Evolutionary conservation across 2,329 filamentous ascomycete genomes (phyloP).

Genomic region (Xylariaceae sp.): DNA sequence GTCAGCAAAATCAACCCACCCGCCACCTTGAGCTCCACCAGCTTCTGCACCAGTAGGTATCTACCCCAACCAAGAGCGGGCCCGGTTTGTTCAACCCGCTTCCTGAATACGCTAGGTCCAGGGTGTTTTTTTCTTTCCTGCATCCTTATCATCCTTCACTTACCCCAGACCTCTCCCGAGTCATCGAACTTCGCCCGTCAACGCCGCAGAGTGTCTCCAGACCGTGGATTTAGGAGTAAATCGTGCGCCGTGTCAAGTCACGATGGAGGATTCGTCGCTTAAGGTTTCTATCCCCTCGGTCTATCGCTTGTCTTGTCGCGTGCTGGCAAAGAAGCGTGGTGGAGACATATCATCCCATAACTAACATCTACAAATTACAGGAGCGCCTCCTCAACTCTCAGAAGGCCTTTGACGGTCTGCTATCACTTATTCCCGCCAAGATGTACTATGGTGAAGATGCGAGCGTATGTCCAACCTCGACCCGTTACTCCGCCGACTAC

Average conservation of each 20-base stretch:
- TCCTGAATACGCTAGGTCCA: not conserved
- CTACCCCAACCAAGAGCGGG: not conserved
- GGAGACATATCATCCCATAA: conserved; percentile 16
- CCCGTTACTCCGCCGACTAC: not conserved
- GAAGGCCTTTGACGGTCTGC: conserved; percentile 76
- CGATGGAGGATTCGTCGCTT: conserved; percentile 42
- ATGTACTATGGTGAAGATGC: conserved; percentile 85
- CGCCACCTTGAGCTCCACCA: not conserved
- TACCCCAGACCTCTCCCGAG: not conserved
- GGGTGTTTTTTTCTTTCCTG: conserved; percentile 22
- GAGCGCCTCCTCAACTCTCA: conserved; percentile 54
- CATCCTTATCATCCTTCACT: not conserved
- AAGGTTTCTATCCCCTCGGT: conserved; percentile 37
- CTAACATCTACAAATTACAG: conserved; percentile 32
- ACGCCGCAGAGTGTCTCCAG: not conserved
- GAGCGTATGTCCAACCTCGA: conserved; percentile 52
- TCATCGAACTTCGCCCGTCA: not conserved
- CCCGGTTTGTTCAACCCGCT: conserved; percentile 3
- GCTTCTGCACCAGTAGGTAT: conserved; percentile 17
- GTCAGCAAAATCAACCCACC: conserved; percentile 14
- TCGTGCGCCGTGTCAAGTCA: not conserved
- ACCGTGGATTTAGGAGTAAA: not conserved
- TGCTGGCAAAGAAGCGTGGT: not conserved
- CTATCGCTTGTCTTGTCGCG: not conserved
- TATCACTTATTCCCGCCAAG: conserved; percentile 85